Percentiles rank a stretch among this genome's conserved stretches.
phyloP scores from a whole-genome alignment of 768 basidiomycete genomes.

The Cubamyces sp. region DNA sequence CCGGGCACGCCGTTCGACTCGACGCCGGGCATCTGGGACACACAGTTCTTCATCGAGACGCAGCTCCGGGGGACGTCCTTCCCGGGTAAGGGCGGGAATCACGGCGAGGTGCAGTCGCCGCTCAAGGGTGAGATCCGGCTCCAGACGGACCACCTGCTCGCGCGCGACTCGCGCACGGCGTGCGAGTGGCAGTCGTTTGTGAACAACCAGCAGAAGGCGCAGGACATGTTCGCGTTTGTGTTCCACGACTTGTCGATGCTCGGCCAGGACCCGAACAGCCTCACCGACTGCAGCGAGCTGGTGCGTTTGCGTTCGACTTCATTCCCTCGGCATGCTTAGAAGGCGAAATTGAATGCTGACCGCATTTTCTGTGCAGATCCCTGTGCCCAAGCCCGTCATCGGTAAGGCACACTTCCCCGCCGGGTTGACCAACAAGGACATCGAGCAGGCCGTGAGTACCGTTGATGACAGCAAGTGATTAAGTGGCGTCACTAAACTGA shows the following conservation, averaged over 20 bases:
- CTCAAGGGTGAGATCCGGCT: constrained; percentile 39
- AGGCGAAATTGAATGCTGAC: background rate
- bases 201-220: constrained; percentile 22
- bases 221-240: constrained; percentile 21
- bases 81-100: constrained; percentile 32
- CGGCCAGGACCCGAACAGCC: constrained; percentile 17
- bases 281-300: constrained; percentile 23
- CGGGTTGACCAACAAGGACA: constrained; percentile 25
- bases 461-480: background rate
- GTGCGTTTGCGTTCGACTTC: background rate
- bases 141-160: constrained; percentile 36
- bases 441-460: constrained; percentile 30
- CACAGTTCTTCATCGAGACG: constrained; percentile 36
- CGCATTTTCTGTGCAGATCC: background rate
- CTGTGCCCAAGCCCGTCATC: constrained; percentile 8
- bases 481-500: background rate
- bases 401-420: constrained; percentile 28
- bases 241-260: constrained; percentile 16
- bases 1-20: constrained; percentile 34
- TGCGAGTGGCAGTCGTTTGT: constrained; percentile 39
- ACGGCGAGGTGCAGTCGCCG: constrained; percentile 36
- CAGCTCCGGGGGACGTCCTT: constrained; percentile 32
- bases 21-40: constrained; percentile 33
- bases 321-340: background rate
- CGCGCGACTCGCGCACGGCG: constrained; percentile 38